phyloP scores from a whole-genome alignment of 805 yeast genomes.

The Starmera pachycereana region DNA sequence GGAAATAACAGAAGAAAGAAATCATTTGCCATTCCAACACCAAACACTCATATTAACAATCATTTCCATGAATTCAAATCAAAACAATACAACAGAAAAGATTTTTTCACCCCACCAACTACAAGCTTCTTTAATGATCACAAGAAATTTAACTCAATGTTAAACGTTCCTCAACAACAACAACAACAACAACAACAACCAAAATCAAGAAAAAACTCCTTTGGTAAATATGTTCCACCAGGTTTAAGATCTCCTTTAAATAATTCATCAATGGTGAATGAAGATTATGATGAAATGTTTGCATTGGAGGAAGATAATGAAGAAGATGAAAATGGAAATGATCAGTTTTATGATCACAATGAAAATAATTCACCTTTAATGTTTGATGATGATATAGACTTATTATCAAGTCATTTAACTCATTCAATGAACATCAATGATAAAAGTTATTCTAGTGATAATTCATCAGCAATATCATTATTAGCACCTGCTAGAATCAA shows the following conservation, averaged over 20 bases:
- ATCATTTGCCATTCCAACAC: constrained; percentile 60
- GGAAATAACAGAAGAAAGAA: constrained; percentile 28
- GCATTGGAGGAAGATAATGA: constrained; percentile 19
- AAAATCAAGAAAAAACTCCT: constrained; percentile 10
- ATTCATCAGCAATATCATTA: constrained; percentile 18
- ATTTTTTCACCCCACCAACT: constrained; percentile 71
- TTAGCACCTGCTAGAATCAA: constrained; percentile 4
- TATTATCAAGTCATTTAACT: not conserved
- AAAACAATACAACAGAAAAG: constrained; percentile 47
- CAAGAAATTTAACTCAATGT: constrained; percentile 1
- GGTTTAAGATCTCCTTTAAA: constrained; percentile 41
- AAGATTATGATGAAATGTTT: constrained; percentile 21
- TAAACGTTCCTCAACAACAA: not conserved
- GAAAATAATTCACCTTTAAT: constrained; percentile 1
- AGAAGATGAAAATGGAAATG: constrained; percentile 14
- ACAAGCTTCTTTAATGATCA: too few relatives aligned
- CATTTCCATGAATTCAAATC: constrained; percentile 27
- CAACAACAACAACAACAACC: not conserved
- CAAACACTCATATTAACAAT: constrained; percentile 31
- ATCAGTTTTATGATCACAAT: not conserved
- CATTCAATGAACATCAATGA: constrained; percentile 9
- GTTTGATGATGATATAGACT: constrained; percentile 8
- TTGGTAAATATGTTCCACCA: constrained; percentile 67
- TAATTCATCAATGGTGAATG: not conserved
- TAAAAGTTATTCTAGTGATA: constrained; percentile 7